Evolutionary conservation across 768 basidiomycete species (phyloP).

Genomic region (Collybia mongolica): DNA sequence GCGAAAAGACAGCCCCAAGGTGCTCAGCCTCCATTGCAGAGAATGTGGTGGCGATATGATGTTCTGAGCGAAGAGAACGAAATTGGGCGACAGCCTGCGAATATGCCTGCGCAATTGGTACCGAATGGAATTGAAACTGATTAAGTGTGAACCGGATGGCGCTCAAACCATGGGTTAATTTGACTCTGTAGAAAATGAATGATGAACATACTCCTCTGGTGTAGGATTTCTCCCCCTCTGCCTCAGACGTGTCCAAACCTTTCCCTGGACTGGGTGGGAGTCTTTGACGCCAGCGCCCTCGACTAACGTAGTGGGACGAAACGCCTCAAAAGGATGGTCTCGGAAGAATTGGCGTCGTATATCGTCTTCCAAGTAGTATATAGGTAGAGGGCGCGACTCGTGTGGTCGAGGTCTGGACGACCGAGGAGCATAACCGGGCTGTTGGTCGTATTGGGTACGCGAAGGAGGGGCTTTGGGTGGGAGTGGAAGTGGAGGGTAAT

Average conservation of each 20-base stretch:
- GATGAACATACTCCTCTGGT: slow-evolving; percentile 80
- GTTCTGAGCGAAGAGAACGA: slow-evolving; percentile 82
- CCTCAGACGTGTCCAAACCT: slow-evolving; percentile 72
- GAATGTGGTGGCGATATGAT: slow-evolving; percentile 71
- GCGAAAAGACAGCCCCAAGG: slow-evolving; percentile 65
- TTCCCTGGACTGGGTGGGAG: slow-evolving; percentile 55
- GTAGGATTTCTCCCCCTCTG: slow-evolving; percentile 83
- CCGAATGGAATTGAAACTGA: slow-evolving; percentile 61
- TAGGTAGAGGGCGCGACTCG: slow-evolving; percentile 49
- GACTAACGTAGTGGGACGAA: slow-evolving; percentile 73
- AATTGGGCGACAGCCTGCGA: slow-evolving; percentile 79
- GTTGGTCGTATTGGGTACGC: slow-evolving; percentile 55
- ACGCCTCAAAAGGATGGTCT: slow-evolving; percentile 96
- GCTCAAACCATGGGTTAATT: slow-evolving; percentile 38
- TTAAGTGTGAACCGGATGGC: slow-evolving; percentile 78
- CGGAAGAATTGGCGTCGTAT: slow-evolving; percentile 89
- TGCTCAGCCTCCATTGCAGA: slow-evolving; percentile 80
- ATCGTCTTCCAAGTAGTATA: slow-evolving; percentile 82
- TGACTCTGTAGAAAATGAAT: slow-evolving; percentile 6
- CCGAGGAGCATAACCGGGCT: slow-evolving; percentile 17
- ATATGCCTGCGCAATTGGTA: slow-evolving; percentile 80
- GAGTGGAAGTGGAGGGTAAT: slow-evolving; percentile 85
- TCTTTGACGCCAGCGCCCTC: slow-evolving; percentile 63
- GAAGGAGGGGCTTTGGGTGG: slow-evolving; percentile 71
- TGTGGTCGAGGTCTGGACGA: slow-evolving; percentile 33